Evolutionary conservation across 2,329 filamentous ascomycete species (phyloP), one percentile per base, ranked within the genome.

Genomic region (Venturia carpophila): DNA sequence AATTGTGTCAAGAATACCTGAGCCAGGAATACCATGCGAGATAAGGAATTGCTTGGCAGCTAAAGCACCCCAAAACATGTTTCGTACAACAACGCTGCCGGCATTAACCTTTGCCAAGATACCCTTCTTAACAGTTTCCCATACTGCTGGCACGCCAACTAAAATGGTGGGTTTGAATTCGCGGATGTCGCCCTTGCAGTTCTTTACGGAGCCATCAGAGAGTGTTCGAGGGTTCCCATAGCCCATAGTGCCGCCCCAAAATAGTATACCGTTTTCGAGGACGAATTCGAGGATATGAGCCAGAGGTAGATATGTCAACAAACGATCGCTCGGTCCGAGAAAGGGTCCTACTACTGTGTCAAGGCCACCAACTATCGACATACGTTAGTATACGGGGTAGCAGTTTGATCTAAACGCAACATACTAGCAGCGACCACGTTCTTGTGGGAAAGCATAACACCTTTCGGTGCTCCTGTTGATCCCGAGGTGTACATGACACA

Each of bases 271-370:
- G 75, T 96, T 97, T 78, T 99, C 94, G 69, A 99, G 91, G 66
- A 93, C 89, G 76, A 96, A 94, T 77, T 99, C 94, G 71, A 99
- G 87, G 71, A 97, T 97, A 74, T 99, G 94, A 1, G 94, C 92
- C 64, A 96, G 87, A 1, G 94, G 94, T 17, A 99, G 85, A 76
- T 97, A 99, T 27, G 92, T 91, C 58, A 99, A 83, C 55, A 97
- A 82, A 58, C 84, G 84, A 70, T 99, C 94, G 58, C 83, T 85
- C 66, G 88, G 86, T 67, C 87, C 88, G 62, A 97, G 84, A 71
- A 88, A 88, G 66, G 88, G 86, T 27, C 89, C 90, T 60, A 97
- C 87, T 67, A 91, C 87, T 52, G 84, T 83, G 72, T 88, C 85
- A 58, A 96, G 85, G 74, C 94, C 94, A 60, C 93, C 89, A 69